Evolutionary conservation across 2,329 filamentous ascomycete genomes (phyloP).

Genomic region (Penicillium sp.): DNA sequence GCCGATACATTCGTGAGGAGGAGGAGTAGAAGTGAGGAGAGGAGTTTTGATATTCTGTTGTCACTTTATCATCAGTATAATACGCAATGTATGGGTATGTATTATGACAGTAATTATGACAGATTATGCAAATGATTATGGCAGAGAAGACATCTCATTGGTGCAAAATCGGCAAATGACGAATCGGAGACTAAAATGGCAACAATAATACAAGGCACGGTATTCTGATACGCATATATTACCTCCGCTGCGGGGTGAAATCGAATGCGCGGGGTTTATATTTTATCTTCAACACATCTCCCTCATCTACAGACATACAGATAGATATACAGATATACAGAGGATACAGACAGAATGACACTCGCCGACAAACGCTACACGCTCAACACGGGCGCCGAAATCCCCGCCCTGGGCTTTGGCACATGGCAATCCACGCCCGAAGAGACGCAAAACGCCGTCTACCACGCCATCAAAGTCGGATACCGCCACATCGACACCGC

Average conservation of each 20-base stretch:
- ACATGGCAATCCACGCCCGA: conserved; percentile 50
- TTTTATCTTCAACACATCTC: neutral
- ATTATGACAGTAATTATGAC: no score
- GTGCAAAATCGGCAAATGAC: neutral
- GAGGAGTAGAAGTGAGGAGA: no score
- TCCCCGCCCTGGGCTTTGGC: conserved; percentile 50
- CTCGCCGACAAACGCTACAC: conserved; percentile 35
- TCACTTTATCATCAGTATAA: no score
- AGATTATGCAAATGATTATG: no score
- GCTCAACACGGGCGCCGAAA: conserved; percentile 46
- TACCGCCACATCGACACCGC: conserved; percentile 56
- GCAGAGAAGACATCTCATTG: no score
- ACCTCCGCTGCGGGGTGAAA: neutral
- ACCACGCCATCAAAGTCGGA: conserved; percentile 46
- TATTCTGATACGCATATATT: neutral
- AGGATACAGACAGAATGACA: neutral
- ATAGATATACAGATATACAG: neutral
- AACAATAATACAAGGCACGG: neutral
- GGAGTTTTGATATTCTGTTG: no score
- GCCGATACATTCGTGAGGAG: no score
- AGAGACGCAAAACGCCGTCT: conserved; percentile 46
- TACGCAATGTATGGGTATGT: no score
- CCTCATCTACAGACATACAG: neutral
- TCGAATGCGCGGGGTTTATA: neutral
- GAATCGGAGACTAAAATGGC: neutral